Base-by-base conservation (phyloP, 176 grass and related monocot species). In the Panicum miliaceum region DNA sequence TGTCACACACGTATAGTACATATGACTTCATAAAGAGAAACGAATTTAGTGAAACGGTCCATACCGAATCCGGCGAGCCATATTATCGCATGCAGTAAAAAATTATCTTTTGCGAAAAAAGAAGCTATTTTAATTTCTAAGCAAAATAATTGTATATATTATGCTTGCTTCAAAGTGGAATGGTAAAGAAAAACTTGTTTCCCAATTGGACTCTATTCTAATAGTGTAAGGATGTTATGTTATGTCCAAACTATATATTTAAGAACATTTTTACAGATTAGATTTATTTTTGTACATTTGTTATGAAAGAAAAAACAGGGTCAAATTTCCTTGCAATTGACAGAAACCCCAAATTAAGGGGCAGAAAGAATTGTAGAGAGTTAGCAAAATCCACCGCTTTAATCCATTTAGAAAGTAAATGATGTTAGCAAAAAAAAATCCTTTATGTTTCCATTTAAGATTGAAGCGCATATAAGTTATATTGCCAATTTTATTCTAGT, bases 1-100 rank as follows among this genome's bases (percentile, higher is more conserved):
- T 78, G 80, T 83, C 74, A 72, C 35, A 40, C 19, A 77, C 29
- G 51, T 56, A 73, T 32, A 47, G 14, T 8, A 4, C 45, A 18
- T 58, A 57, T 20, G 18, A 69, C 74, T 70, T 59, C 6, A 63
- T 13, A 77, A 54, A 5, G 18, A 58, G 32, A 42, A 77, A 76
- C 36, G 19, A 59, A 52, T 26, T 41, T 16, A 62, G 13, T 11
- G 37, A 48, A 67, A 68, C 42, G 69, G 56, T 58, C 22, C 56
- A 69, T 29, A 22, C 3, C 22, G 2, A 56, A 82, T 12, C 14
- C 47, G 1, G 26, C 51, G 77, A 50, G 5, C 6, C 68, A 59
- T 48, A 18, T 75, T 34, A 51, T 32, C 11, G 13, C 13, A 72
- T 26, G 40, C 0, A 48, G 40, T 38, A 22, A 25, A 59, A 61